These are phyloP conservation scores for Schizothecium vesticola DNA, from an alignment of 495 filamentous ascomycete species.

Conservation along the genomic window DNA sequence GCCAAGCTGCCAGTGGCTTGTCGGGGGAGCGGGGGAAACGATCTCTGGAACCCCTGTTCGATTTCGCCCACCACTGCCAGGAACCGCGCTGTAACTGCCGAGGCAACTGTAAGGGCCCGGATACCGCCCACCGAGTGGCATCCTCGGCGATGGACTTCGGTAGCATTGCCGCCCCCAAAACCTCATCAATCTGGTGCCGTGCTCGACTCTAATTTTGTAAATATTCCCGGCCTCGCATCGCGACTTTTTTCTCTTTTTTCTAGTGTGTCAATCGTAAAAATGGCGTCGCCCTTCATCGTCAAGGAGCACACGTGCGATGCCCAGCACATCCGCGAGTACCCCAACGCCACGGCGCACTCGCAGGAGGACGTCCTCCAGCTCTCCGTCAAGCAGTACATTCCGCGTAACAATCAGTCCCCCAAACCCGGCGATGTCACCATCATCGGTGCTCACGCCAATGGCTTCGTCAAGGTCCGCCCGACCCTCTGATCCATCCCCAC, in stretches of 20 bases:
- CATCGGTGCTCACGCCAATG: constrained; percentile 79
- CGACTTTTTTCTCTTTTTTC: neutral
- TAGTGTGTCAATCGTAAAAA: neutral
- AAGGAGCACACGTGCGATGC: constrained; percentile 57
- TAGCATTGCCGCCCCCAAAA: neutral
- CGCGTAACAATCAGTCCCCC: constrained; percentile 57
- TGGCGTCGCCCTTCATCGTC: constrained; percentile 29
- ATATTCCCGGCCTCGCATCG: neutral
- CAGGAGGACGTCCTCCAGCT: constrained; percentile 62
- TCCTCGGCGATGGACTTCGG: neutral
- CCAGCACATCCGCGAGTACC: constrained; percentile 71
- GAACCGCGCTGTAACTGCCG: neutral
- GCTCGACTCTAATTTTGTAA: neutral
- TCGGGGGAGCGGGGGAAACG: neutral
- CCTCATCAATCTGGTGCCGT: neutral
- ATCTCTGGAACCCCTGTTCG: neutral
- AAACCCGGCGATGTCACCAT: constrained; percentile 74
- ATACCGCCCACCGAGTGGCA: neutral
- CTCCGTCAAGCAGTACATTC: constrained; percentile 79
- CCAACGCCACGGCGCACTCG: constrained; percentile 53
- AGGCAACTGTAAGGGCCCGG: neutral
- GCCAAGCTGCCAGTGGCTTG: neutral
- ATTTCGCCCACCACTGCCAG: neutral
- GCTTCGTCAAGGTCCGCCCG: constrained; percentile 68
- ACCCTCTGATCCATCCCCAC: neutral